A percentile compares a stretch with the other conserved stretches of the same genome.
These are phyloP conservation scores for Nigrograna mackinnonii DNA, from an alignment of 2,329 filamentous ascomycete genomes.

Conservation along the genomic window DNA sequence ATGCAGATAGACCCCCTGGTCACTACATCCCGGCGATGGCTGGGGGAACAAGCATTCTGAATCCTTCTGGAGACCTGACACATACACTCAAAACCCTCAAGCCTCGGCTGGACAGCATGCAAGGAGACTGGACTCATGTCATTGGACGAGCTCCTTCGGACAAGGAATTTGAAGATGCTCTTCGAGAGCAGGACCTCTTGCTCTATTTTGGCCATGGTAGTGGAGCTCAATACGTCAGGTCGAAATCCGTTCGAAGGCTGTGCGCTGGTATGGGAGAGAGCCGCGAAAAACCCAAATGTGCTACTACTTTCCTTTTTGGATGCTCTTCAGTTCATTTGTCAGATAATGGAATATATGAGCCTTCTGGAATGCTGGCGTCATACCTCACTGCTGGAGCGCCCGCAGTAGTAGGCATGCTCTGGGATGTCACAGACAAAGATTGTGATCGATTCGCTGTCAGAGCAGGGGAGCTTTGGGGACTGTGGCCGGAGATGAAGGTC, in stretches of 20 bases:
- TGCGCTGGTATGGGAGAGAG: slow-evolving; percentile 49
- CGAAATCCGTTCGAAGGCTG: slow-evolving; percentile 78
- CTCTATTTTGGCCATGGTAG: slow-evolving; percentile 97
- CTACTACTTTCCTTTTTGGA: slow-evolving; percentile 88
- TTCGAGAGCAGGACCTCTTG: slow-evolving; percentile 71
- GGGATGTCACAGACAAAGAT: slow-evolving; percentile 98
- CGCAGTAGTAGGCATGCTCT: slow-evolving; percentile 88
- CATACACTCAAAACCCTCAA: slow-evolving; percentile 79
- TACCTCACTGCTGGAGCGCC: slow-evolving; percentile 84
- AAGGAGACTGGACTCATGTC: slow-evolving; percentile 67
- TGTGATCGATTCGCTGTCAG: slow-evolving; percentile 88
- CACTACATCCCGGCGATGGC: slow-evolving; percentile 56
- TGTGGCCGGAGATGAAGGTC: slow-evolving; percentile 56
- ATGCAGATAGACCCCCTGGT: slow-evolving; percentile 22
- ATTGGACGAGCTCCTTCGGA: slow-evolving; percentile 73
- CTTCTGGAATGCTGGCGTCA: slow-evolving; percentile 86
- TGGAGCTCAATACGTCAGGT: slow-evolving; percentile 90
- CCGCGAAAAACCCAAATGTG: slow-evolving; percentile 55
- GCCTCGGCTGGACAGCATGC: slow-evolving; percentile 59
- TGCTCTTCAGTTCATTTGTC: slow-evolving; percentile 84
- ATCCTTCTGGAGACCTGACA: slow-evolving; percentile 81
- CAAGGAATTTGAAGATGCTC: slow-evolving; percentile 70
- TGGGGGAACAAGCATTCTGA: slow-evolving; percentile 78
- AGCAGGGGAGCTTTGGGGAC: slow-evolving; percentile 84
- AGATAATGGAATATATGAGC: slow-evolving; percentile 80